Evolutionary conservation across 2,329 filamentous ascomycete species (phyloP).

Genomic region (Corynespora cassiicola): DNA sequence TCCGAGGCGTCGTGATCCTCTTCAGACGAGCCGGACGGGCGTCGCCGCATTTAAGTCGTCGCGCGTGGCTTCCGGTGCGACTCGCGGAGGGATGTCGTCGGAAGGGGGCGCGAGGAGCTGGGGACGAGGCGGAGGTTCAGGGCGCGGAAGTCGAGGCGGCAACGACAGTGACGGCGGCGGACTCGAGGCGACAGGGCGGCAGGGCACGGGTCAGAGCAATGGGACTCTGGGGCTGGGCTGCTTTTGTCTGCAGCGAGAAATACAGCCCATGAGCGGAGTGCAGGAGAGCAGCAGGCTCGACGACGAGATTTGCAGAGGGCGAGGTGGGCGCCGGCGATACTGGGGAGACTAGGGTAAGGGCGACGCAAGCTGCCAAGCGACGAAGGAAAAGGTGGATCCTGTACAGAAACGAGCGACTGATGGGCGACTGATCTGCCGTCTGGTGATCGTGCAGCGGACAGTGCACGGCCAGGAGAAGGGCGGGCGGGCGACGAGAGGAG

Average conservation of each 20-base stretch:
- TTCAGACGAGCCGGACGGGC: constrained; percentile 48
- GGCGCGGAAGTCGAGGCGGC: constrained; percentile 1
- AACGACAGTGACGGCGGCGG: not conserved
- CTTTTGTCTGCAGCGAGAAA: too few species aligned
- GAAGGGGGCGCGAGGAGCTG: constrained; percentile 1
- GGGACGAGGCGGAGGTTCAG: not conserved
- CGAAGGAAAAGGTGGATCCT: constrained; percentile 13
- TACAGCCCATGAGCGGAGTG: too few species aligned
- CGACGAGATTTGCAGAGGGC: constrained; percentile 5
- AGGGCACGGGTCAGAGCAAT: too few species aligned
- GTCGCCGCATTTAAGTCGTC: constrained; percentile 53
- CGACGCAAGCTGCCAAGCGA: constrained; percentile 30
- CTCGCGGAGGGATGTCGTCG: not conserved
- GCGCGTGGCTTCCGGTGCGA: too few species aligned
- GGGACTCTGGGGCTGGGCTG: too few species aligned
- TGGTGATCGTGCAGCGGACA: too few species aligned
- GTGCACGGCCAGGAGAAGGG: too few species aligned
- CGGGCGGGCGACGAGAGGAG: too few species aligned
- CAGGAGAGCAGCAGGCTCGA: too few species aligned
- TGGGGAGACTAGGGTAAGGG: constrained; percentile 15
- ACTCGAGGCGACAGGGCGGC: too few species aligned
- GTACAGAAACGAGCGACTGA: constrained; percentile 19
- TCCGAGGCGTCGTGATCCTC: constrained; percentile 36
- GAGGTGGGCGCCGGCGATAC: constrained; percentile 10
- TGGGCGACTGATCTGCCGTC: constrained; percentile 3